phyloP scores from a whole-genome alignment of 108 stramenopile species.

The Cylindrotheca closterium region DNA sequence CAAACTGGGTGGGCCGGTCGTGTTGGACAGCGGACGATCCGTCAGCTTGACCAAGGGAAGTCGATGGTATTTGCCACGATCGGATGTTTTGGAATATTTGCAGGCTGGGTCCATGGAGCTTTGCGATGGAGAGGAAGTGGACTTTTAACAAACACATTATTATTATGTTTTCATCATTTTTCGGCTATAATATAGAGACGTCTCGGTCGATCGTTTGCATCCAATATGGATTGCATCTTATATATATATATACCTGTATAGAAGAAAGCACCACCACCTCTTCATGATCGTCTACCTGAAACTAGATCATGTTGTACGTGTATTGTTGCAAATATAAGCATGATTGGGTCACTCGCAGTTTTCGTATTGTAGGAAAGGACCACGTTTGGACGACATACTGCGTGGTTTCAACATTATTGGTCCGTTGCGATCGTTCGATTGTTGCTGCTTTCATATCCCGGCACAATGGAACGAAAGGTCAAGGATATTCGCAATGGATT shows the following conservation, averaged over 20 bases:
- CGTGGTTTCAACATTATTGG: background rate
- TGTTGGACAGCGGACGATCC: constrained; percentile 64
- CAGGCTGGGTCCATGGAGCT: constrained; percentile 82
- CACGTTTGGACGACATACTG: too few relatives aligned
- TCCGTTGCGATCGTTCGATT: constrained; percentile 3
- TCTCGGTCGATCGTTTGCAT: background rate
- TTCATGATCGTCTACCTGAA: background rate
- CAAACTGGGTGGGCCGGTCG: constrained; percentile 62
- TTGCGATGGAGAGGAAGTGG: constrained; percentile 73
- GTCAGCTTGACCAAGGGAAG: constrained; percentile 81
- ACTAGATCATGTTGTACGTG: too few relatives aligned
- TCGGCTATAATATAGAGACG: background rate
- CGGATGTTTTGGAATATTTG: constrained; percentile 88
- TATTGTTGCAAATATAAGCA: too few relatives aligned
- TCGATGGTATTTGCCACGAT: constrained; percentile 80
- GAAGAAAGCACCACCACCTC: background rate
- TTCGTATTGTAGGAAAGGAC: too few relatives aligned
- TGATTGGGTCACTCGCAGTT: too few relatives aligned
- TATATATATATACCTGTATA: background rate
- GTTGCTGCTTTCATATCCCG: constrained; percentile 5
- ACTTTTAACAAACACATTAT: constrained; percentile 29
- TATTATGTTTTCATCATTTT: background rate
- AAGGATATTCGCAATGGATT: constrained; percentile 10
- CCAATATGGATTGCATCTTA: background rate
- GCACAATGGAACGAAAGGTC: constrained; percentile 14